phyloP scores from a whole-genome alignment of 441 rosid species.

The Syzygium syzygioides region DNA sequence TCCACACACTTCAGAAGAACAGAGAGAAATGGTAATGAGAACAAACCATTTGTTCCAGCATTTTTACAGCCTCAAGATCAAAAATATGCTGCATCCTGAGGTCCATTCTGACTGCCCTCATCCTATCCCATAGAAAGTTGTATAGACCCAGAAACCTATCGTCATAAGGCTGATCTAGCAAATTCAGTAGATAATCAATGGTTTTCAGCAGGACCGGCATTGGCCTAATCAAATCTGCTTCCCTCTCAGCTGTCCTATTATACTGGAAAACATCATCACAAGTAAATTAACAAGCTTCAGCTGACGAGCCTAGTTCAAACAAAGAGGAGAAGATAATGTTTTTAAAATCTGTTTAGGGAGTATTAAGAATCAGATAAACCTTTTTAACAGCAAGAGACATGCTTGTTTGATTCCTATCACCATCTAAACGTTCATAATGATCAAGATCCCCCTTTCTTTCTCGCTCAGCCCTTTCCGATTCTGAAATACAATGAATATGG shows the following conservation, averaged over 20 bases:
- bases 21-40: neutral
- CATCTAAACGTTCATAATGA: constrained; percentile 88
- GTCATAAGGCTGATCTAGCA: constrained; percentile 82
- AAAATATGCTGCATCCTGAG: constrained; percentile 97
- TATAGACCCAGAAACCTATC: constrained; percentile 78
- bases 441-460: constrained; percentile 99
- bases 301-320: neutral
- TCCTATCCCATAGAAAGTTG: constrained; percentile 98
- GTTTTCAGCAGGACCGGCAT: constrained; percentile 87
- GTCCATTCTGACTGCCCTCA: constrained; percentile 97
- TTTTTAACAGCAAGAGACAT: constrained; percentile 85
- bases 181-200: constrained; percentile 65
- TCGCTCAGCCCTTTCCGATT: constrained; percentile 85
- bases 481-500: constrained; percentile 35
- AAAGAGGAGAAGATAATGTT: neutral
- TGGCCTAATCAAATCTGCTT: constrained; percentile 82
- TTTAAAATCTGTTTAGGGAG: neutral
- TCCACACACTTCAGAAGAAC: constrained; percentile 3
- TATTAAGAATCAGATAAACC: constrained; percentile 21
- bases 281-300: constrained; percentile 15
- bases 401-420: constrained; percentile 89
- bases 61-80: constrained; percentile 66
- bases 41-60: constrained; percentile 97
- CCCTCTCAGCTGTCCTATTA: constrained; percentile 93
- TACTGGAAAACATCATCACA: constrained; percentile 42